phyloP scores from a whole-genome alignment of 225 moss, liverwort and hornwort genomes.

The Bryoerythrophyllum caledonicum region DNA sequence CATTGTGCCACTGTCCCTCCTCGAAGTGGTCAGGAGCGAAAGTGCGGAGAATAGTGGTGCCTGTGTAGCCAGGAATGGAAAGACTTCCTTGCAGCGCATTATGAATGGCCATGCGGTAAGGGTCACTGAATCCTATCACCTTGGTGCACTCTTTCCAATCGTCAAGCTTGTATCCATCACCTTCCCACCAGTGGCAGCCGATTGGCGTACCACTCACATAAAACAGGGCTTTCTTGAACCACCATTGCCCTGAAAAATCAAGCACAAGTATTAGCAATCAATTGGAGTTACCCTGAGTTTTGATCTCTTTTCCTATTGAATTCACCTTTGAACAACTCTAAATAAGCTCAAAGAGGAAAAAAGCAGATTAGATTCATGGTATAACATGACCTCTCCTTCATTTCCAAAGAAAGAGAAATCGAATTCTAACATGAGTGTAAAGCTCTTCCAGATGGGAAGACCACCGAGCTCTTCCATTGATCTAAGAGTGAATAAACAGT shows the following conservation, averaged over 20 bases:
- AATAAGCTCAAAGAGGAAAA: too few species aligned
- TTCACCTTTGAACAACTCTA: too few species aligned
- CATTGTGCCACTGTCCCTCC: conserved; percentile 40
- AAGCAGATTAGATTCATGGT: too few species aligned
- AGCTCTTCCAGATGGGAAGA: neutral
- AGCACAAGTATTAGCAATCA: neutral
- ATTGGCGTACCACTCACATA: conserved; percentile 35
- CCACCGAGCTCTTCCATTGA: too few species aligned
- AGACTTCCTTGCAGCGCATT: conserved; percentile 34
- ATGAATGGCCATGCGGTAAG: conserved; percentile 47
- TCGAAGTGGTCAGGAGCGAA: conserved; percentile 77
- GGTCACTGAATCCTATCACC: conserved; percentile 42
- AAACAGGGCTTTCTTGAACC: conserved; percentile 56
- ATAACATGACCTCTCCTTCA: too few species aligned
- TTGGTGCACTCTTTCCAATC: conserved; percentile 35
- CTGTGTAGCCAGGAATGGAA: conserved; percentile 39
- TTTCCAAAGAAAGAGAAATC: too few species aligned
- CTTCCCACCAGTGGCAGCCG: conserved; percentile 51
- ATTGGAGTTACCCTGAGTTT: too few species aligned
- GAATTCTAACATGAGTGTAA: too few species aligned
- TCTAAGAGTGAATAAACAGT: too few species aligned
- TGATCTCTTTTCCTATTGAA: too few species aligned
- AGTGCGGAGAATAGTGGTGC: conserved; percentile 57
- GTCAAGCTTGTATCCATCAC: conserved; percentile 44
- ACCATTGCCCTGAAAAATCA: conserved; percentile 70